Percentiles rank a stretch among this genome's conserved stretches.
These are phyloP conservation scores for Trametes sp. DNA, from an alignment of 1,284 basidiomycete species.

Conservation along the genomic window DNA sequence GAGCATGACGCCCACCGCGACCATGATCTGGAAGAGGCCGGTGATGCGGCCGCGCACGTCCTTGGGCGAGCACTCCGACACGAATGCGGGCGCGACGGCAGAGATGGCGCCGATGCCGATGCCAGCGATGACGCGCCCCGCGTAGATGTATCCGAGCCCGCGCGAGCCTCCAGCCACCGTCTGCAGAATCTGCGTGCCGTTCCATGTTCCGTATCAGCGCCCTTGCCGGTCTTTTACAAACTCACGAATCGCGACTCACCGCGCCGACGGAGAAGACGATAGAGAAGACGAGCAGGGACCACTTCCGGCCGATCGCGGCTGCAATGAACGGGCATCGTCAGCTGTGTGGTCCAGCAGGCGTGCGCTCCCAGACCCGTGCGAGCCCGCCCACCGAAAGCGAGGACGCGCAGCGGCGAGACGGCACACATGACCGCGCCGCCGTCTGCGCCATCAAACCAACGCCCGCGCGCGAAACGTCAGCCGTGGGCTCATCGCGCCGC, in stretches of 20 bases:
- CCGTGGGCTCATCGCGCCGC: not conserved
- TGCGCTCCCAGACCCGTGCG: not conserved
- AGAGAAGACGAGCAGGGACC: slow-evolving; percentile 64
- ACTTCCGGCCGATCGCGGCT: slow-evolving; percentile 64
- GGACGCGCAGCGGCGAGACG: not conserved
- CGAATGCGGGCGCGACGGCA: slow-evolving; percentile 76
- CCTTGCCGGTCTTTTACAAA: too few relatives aligned
- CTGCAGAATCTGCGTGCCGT: slow-evolving; percentile 61
- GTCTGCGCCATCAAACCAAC: not conserved
- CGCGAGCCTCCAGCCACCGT: slow-evolving; percentile 65
- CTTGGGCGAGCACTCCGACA: slow-evolving; percentile 83
- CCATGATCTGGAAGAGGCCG: slow-evolving; percentile 85
- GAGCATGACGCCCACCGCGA: slow-evolving; percentile 78
- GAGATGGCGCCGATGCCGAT: slow-evolving; percentile 75
- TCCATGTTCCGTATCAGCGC: too few relatives aligned
- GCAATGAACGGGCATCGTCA: too few relatives aligned
- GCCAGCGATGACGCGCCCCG: slow-evolving; percentile 76
- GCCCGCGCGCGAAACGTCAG: not conserved
- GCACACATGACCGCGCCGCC: slow-evolving; percentile 3
- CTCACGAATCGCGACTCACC: slow-evolving; percentile 46
- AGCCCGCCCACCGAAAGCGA: not conserved
- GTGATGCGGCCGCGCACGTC: slow-evolving; percentile 76
- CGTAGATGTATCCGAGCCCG: slow-evolving; percentile 73
- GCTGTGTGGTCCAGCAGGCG: not conserved
- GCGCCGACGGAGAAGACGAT: slow-evolving; percentile 73